Evolutionary conservation across 768 basidiomycete species (phyloP).

Genomic region (Podaxis carcinomalis): DNA sequence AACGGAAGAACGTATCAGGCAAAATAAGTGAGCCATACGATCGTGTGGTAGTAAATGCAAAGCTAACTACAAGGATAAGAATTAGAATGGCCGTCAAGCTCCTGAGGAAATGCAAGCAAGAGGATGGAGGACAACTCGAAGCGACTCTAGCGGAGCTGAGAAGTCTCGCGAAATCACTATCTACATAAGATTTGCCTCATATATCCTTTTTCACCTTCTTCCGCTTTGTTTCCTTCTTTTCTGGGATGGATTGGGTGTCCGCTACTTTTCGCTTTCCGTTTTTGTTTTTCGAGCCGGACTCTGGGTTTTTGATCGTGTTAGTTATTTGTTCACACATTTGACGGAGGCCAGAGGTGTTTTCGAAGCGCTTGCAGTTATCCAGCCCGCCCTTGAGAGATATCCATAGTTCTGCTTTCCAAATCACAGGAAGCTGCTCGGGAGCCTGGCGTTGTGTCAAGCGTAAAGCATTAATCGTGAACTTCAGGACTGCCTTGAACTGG

Average conservation of each 20-base stretch:
- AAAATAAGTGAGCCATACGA: constrained; percentile 39
- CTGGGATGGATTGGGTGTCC: constrained; percentile 11
- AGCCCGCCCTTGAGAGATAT: constrained; percentile 42
- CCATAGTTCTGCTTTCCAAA: constrained; percentile 67
- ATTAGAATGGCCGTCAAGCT: constrained; percentile 23
- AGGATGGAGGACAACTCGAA: constrained; percentile 14
- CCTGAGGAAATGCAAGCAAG: constrained; percentile 21
- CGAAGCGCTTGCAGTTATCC: constrained; percentile 51
- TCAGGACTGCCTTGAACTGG: constrained; percentile 79
- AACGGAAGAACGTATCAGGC: constrained; percentile 44
- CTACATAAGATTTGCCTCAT: constrained; percentile 18
- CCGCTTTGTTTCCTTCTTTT: constrained; percentile 17
- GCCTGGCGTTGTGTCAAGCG: constrained; percentile 57
- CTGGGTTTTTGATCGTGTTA: constrained; percentile 20
- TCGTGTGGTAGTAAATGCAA: background rate
- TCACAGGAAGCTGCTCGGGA: constrained; percentile 24
- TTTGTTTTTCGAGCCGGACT: background rate
- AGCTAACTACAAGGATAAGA: constrained; percentile 11
- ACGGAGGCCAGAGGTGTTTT: constrained; percentile 55
- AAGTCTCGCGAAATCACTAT: constrained; percentile 20
- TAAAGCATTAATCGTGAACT: constrained; percentile 59
- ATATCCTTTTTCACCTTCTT: constrained; percentile 21
- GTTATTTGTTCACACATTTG: constrained; percentile 63
- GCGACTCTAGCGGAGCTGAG: constrained; percentile 24
- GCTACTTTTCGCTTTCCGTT: constrained; percentile 13